phyloP scores from a whole-genome alignment of 2,329 filamentous ascomycete species.

The Plectosphaerella plurivora region DNA sequence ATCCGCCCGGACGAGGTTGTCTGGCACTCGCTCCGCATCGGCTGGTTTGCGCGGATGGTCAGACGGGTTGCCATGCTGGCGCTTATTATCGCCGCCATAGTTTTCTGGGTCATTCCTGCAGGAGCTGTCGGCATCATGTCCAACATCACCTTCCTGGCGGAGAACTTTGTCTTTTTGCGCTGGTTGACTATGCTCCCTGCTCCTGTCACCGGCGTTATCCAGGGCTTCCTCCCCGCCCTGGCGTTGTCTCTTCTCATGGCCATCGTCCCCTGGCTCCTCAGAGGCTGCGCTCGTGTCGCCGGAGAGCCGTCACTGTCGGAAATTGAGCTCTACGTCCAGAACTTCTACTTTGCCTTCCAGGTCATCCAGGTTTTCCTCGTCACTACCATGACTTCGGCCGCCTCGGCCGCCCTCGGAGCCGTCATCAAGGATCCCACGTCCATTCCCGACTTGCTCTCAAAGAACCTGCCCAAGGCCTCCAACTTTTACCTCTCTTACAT shows the following conservation, averaged over 20 bases:
- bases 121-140: conserved; percentile 80
- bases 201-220: conserved; percentile 70
- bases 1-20: conserved; percentile 77
- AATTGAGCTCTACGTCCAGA: conserved; percentile 74
- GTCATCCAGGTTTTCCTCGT: conserved; percentile 83
- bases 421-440: conserved; percentile 39
- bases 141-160: conserved; percentile 69
- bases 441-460: conserved; percentile 49
- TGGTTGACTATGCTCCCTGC: conserved; percentile 71
- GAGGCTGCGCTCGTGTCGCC: conserved; percentile 65
- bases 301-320: conserved; percentile 67
- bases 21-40: conserved; percentile 70
- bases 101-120: conserved; percentile 80
- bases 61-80: conserved; percentile 60
- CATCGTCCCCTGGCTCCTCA: conserved; percentile 71
- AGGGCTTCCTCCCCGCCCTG: conserved; percentile 76
- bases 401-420: conserved; percentile 53
- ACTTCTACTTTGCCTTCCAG: conserved; percentile 76
- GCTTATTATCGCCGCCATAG: conserved; percentile 66
- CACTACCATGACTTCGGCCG: conserved; percentile 71
- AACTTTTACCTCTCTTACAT: conserved; percentile 95
- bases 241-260: conserved; percentile 79
- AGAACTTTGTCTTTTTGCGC: conserved; percentile 60
- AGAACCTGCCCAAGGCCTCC: conserved; percentile 68
- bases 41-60: conserved; percentile 72